Base-by-base conservation (phyloP, 495 filamentous ascomycete species). In the Neohortaea acidophila region DNA sequence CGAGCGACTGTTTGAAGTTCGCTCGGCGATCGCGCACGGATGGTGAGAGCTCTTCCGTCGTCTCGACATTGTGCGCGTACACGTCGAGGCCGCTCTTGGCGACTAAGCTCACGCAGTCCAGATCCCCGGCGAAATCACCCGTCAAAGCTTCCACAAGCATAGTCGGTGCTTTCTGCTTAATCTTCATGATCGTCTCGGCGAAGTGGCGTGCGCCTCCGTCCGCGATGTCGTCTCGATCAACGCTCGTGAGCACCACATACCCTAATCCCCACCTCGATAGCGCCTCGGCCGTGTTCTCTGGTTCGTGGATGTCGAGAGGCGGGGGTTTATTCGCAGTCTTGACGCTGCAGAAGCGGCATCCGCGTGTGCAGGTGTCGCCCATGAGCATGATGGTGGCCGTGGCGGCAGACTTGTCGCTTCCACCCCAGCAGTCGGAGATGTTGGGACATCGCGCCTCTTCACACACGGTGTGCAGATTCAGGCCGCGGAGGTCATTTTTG, bases 371-470 rank as follows among this genome's bases (percentile, higher is more conserved):
- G 5, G 89, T 94, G 53, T 97, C 89, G 45, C 89, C 89, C 87
- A 96, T 94, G 5, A 96, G 66, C 91, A 97, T 96, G 62, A 97
- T 96, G 7, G 89, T 97, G 0, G 91, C 89, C 19, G 89, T 97
- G 1, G 91, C 91, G 17, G 83, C 76, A 33, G 75, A 71, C 62
- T 93, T 94, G 58, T 79, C 73, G 49, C 62, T 69, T 23, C 89
- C 89, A 39, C 89, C 89, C 89, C 89, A 97, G 67, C 89, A 97
- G 57, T 93, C 84, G 45, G 78, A 83, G 36, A 97, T 96, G 57
- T 97, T 97, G 28, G 89, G 89, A 57, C 89, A 97, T 21, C 85
- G 72, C 12, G 89, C 89, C 62, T 97, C 91, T 62, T 97, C 89
- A 58, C 89, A 97, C 11, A 97, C 89, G 5, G 89, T 97, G 55